Percentiles rank a stretch among this genome's conserved stretches.
These are phyloP conservation scores for Mucor irregularis DNA, from an alignment of 371 early-diverging fungal species.

Conservation along the genomic window DNA sequence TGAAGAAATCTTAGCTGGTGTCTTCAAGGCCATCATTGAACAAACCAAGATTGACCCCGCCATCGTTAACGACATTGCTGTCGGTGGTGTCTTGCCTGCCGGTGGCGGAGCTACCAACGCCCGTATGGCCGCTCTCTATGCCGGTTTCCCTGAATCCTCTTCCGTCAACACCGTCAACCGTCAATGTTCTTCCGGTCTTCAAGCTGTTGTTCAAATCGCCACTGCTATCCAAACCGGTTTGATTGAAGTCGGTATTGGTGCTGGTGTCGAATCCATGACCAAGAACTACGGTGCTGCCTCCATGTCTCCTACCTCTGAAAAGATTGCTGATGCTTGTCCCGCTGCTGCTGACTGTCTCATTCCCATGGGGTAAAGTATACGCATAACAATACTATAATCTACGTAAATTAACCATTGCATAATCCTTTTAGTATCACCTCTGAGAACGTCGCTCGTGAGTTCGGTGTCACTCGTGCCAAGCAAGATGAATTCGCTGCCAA, in stretches of 20 bases:
- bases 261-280: constrained; percentile 98
- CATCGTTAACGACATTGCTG: constrained; percentile 90
- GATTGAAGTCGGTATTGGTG: constrained; percentile 96
- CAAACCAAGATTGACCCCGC: constrained; percentile 85
- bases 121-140: constrained; percentile 90
- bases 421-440: constrained; percentile 77
- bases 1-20: constrained; percentile 78
- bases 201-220: constrained; percentile 91
- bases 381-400: too few relatives aligned
- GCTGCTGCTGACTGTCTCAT: constrained; percentile 79
- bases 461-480: constrained; percentile 76
- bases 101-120: constrained; percentile 85
- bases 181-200: constrained; percentile 97
- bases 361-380: constrained; percentile 81
- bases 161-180: constrained; percentile 92
- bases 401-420: too few relatives aligned
- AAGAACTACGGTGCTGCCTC: constrained; percentile 87
- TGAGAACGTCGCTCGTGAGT: constrained; percentile 94
- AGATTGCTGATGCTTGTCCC: constrained; percentile 65
- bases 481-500: constrained; percentile 91
- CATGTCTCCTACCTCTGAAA: constrained; percentile 75
- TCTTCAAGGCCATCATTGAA: constrained; percentile 80
- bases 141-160: constrained; percentile 88
- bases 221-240: constrained; percentile 87
- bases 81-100: constrained; percentile 91